Evolutionary conservation across 2,329 filamentous ascomycete species (phyloP), one percentile per base, ranked within the genome.

Genomic region (Fusarium heterosporum): DNA sequence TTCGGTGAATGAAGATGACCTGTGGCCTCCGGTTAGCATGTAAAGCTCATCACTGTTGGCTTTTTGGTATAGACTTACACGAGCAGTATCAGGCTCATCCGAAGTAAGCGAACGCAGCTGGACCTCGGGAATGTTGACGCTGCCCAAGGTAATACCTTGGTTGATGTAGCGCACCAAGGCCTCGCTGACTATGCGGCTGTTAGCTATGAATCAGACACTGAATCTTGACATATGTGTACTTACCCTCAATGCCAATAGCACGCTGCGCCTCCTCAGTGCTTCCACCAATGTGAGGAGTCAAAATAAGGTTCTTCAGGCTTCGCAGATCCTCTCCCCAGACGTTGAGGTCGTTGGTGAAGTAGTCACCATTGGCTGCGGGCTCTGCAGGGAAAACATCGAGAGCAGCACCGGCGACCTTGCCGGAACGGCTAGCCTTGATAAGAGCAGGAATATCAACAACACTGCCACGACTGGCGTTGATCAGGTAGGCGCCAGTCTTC

Each of bases 201-300:
- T 56, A 69, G 64, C 10, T 14, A 16, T 14, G 28, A 53, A 14
- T 34, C 10, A 14, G 11, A 46, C 2, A 16, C 28, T 48, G 17
- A 17, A 22, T n/a, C 16, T 9, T 34, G 16, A 19, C 6, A 22
- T 19, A 36, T 43, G 38, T 43, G 39, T 41, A 68, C 76, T 55
- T 78, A 86, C 86, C 86, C 84, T 99, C 96, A 41, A 96, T 86
- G 72, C 96, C 96, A 77, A 99, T 99, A 16, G 96, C 95, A 59
- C 92, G 90, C 82, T 99, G 96, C 7, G 96, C 96, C 81, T 99
- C 96, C 80, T 99, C 96, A 1, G 96, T 99, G 79, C 93, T 97
- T 55, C 96, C 96, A 72, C 96, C 96, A 75, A 99, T 98, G 78
- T 99, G 96, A 22, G 96, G 96, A 2, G 95, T 97, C 48, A 99